Base-by-base conservation (phyloP, 2,329 filamentous ascomycete genomes). In the Alternaria brassicae region DNA sequence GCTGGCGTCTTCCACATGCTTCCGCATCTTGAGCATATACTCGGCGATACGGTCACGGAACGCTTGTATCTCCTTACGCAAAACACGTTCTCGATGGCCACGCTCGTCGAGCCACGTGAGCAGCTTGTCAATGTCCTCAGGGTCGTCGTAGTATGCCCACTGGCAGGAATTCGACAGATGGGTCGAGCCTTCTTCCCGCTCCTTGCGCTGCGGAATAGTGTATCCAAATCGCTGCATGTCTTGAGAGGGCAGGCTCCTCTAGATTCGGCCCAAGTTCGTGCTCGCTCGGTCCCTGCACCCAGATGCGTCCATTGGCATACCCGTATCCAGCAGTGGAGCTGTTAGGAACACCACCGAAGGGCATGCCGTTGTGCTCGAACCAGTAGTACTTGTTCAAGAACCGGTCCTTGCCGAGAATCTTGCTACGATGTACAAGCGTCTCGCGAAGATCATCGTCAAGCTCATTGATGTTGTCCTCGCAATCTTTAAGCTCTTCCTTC, bases 311-410 rank as follows among this genome's bases (percentile, higher is more conserved):
- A 75, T 98, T 99, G 39, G 94, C 93, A 74, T 98, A 99, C 8
- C 87, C 89, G 21, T 94, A 93, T 44, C 88, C 84, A 1, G 92
- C 91, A 1, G 94, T 98, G 15, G 93, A 97, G 77, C 92, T 96
- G 65, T 86, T 87, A 0, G 93, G 93, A 55, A 97, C 84, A 4
- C 95, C 95, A 30, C 86, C 92, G 72, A 94, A 97, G 0, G 95
- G 95, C 93, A 98, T 98, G 23, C 93, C 95, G 72, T 98, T 99
- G 63, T 94, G 90, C 79, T 99, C 95, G 77, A 98, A 97, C 94
- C 95, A 99, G 83, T 96, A 98, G 79, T 98, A 99, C 53, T 94
- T 88, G 78, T 99, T 98, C 88, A 94, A 97, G 83, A 97, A 99
- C 42, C 95, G 88, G 79, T 99, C 95, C 76, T 95, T 94, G 60